Evolutionary conservation across 2,329 filamentous ascomycete species (phyloP).

Genomic region (Fusarium burgessii): DNA sequence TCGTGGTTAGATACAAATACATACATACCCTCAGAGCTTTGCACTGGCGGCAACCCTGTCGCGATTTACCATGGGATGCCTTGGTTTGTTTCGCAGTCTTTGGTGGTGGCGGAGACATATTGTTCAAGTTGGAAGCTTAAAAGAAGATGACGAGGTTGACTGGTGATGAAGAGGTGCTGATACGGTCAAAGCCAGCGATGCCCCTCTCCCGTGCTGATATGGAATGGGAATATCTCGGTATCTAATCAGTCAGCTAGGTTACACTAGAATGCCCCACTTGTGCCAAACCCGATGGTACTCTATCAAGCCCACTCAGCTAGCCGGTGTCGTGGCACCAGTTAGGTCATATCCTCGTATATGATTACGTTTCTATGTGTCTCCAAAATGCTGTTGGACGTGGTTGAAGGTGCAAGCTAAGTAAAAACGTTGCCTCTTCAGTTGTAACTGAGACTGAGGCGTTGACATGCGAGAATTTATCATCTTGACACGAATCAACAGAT

Average conservation of each 20-base stretch:
- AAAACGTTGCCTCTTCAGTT: no score
- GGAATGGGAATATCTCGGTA: neutral
- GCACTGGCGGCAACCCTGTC: slow-evolving; percentile 1
- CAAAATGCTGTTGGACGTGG: neutral
- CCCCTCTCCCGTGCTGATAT: neutral
- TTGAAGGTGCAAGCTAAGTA: no score
- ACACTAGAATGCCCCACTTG: neutral
- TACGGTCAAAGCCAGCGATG: neutral
- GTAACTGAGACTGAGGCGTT: no score
- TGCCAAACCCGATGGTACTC: neutral
- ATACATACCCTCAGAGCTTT: neutral
- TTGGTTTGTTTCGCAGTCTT: neutral
- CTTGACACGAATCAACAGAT: no score
- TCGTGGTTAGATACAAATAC: neutral
- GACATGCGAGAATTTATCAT: no score
- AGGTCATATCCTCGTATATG: neutral
- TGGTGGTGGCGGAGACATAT: neutral
- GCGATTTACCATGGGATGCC: neutral
- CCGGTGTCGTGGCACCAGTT: no score
- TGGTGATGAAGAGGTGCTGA: neutral
- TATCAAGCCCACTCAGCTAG: neutral
- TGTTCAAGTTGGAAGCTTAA: neutral
- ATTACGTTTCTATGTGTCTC: neutral
- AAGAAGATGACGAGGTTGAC: neutral
- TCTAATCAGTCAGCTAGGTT: neutral